Base-by-base conservation (phyloP, 306 rosid genomes). In the Hippophae tibetana region DNA sequence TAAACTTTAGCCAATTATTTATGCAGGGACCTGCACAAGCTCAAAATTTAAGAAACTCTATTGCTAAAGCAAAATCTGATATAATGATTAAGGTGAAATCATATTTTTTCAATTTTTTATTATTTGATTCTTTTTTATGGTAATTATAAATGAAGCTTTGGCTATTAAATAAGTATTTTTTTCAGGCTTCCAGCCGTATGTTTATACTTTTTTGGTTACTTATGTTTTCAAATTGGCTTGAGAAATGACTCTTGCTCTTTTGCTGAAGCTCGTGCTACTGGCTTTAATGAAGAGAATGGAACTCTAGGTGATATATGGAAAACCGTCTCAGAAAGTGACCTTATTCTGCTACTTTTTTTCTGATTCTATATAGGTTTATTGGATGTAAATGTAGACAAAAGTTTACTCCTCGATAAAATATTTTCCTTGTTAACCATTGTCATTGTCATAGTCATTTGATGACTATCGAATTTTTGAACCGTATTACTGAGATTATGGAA, bases 291-390 rank as follows among this genome's bases (percentile, higher is more conserved):
- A 79, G 99, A 88, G 74, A 84, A 66, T 70, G 99, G 99, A 56
- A 88, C 99, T 63, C 74, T 92, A 60, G 99, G 99, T 56, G 99
- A 92, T 72, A 83, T 92, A 47, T 88, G 79, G 72, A 96, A 92
- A 74, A 88, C 99, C 42, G 50, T 92, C 62, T 76, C 90, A 0
- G 79, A 82, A 57, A 88, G 96, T 73, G 99, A 92, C 79, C 95
- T 92, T 43, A 95, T 92, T 54, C 67, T 92, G 86, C 83, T 92
- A n/a, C 76, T 92, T 44, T 88, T 92, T 74, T 92, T 96, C 63
- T 96, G n/a, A 92, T 71, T 74, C 96, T 56, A 96, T 96, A 2
- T 96, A 92, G 95, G 99, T 85, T 65, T 43, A 82, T 79, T 56
- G 9, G 27, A 66, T 66, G 9, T 31, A 0, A 0, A 18, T 18